Conservation (phyloP, 2,329 filamentous ascomycete species). For the Endoconidiophora polonica region DNA sequence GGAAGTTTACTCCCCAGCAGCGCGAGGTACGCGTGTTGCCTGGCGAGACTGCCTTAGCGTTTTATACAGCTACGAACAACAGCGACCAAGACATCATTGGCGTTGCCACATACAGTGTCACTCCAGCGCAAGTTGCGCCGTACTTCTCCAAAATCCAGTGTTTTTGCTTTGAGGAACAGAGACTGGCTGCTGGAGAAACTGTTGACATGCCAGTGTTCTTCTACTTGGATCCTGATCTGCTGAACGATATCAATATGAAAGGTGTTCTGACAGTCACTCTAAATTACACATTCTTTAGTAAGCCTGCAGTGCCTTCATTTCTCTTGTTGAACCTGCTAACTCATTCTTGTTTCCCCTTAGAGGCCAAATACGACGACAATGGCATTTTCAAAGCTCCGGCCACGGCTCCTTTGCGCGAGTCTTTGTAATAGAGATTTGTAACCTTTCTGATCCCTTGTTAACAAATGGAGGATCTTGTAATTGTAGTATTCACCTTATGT, state of each 20-base stretch:
- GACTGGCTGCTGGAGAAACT: conserved; percentile 84
- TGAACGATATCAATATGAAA: conserved; percentile 83
- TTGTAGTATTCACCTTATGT: too few species aligned
- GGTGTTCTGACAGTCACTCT: conserved; percentile 89
- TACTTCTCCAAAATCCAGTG: conserved; percentile 99
- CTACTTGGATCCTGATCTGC: conserved; percentile 91
- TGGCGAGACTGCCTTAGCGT: conserved; percentile 90
- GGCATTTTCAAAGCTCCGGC: conserved; percentile 26
- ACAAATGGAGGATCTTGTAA: too few species aligned
- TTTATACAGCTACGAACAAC: conserved; percentile 92
- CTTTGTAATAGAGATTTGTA: neutral
- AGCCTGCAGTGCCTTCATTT: conserved; percentile 23
- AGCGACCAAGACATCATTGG: conserved; percentile 89
- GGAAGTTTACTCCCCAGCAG: conserved; percentile 96
- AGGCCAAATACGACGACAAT: conserved; percentile 31
- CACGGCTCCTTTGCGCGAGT: conserved; percentile 9
- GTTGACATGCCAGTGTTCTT: conserved; percentile 99
- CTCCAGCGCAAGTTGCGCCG: conserved; percentile 82
- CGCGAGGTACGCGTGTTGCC: conserved; percentile 89
- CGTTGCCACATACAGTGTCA: conserved; percentile 94
- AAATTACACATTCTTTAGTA: conserved; percentile 97
- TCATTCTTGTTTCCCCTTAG: conserved; percentile 16
- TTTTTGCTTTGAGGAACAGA: conserved; percentile 96
- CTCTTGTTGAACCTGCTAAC: conserved; percentile 20
- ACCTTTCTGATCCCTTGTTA: too few species aligned